A percentile compares a stretch with the other conserved stretches of the same genome.
These are phyloP conservation scores for Ilyonectria destructans DNA, from an alignment of 2,329 filamentous ascomycete species.

Conservation along the genomic window DNA sequence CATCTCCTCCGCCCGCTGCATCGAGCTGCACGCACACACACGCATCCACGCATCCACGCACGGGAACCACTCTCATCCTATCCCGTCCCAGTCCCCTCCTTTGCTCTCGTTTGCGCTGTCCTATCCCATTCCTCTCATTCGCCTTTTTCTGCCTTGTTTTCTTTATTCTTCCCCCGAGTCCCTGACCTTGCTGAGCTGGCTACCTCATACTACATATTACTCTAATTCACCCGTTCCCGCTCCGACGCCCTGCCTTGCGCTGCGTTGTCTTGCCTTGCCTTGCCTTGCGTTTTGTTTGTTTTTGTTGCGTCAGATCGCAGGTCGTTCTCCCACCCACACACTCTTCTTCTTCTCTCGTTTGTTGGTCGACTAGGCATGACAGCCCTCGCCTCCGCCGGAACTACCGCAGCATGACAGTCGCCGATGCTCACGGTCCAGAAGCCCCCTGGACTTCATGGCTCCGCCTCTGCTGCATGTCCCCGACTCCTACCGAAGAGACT, in stretches of 20 bases:
- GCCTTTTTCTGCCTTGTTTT: slow-evolving; percentile 30
- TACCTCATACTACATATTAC: slow-evolving; percentile 40
- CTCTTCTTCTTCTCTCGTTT: slow-evolving; percentile 35
- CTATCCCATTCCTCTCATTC: not conserved
- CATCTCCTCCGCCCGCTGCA: slow-evolving; percentile 10
- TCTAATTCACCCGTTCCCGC: slow-evolving; percentile 29
- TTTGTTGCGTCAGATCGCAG: slow-evolving; percentile 29
- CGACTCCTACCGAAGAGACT: slow-evolving; percentile 59
- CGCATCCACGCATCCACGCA: slow-evolving; percentile 14
- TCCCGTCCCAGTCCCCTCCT: slow-evolving; percentile 28
- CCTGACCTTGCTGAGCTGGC: slow-evolving; percentile 12
- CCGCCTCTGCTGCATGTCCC: slow-evolving; percentile 62
- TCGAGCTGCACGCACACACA: slow-evolving; percentile 5
- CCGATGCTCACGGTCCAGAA: slow-evolving; percentile 61
- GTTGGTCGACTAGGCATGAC: slow-evolving; percentile 44
- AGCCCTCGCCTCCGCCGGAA: slow-evolving; percentile 32
- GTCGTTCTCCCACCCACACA: slow-evolving; percentile 17
- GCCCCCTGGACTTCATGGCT: slow-evolving; percentile 64
- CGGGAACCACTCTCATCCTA: slow-evolving; percentile 31
- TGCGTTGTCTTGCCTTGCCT: slow-evolving; percentile 10
- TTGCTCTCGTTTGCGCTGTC: slow-evolving; percentile 31
- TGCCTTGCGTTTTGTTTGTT: slow-evolving; percentile 21
- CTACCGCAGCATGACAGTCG: slow-evolving; percentile 58
- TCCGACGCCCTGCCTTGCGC: slow-evolving; percentile 4
- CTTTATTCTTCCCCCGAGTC: slow-evolving; percentile 5